Evolutionary conservation across 768 basidiomycete species (phyloP), one percentile per base, ranked within the genome.

Genomic region (Mycena alexandri): DNA sequence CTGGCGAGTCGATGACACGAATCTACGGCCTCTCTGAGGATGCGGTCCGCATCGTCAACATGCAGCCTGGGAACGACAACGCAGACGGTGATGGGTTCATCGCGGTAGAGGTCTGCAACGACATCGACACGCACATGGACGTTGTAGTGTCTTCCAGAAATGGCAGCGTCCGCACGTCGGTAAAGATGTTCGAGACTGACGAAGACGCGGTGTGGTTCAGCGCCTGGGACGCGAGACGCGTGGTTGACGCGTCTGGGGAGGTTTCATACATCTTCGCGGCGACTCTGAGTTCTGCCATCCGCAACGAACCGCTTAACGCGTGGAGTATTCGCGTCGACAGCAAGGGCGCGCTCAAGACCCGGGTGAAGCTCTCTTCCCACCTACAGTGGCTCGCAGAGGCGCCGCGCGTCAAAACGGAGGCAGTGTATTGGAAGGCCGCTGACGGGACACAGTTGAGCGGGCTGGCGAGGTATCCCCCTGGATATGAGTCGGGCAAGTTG

Each of bases 111-210:
- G 82, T 84, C 24, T 85, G 83, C 79, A 78, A 69, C 43, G 75
- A 85, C 33, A 79, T 82, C 64, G 77, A 79, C 53, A 82, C 81
- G 0, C 79, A 82, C 58, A 79, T 83, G 21, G 78, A 76, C 34
- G 73, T 77, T 17, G 74, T 79, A 10, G 72, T 79, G 19, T 73
- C 75, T 25, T 67, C 71, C 14, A 53, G 63, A 2, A 61, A 65
- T 6, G 68, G 58, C 6, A 65, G 59, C 33, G 61, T 62, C 55
- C 64, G 61, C 58, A 72, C 53, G 34, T 24, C 54, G n/a, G 52
- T 75, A 34, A 75, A 74, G 0, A 68, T 80, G 46, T 79, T 77
- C 73, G 71, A 73, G 13, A 80, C 79, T 1, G 63, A 75, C 17
- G 72, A 73, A 14, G 77, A 80, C 33, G 79, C 76, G 6, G 74